A percentile compares a stretch with the other conserved stretches of the same genome.
These are phyloP conservation scores for Porogramme epimiltina DNA, from an alignment of 1,284 basidiomycete genomes.

Conservation along the genomic window DNA sequence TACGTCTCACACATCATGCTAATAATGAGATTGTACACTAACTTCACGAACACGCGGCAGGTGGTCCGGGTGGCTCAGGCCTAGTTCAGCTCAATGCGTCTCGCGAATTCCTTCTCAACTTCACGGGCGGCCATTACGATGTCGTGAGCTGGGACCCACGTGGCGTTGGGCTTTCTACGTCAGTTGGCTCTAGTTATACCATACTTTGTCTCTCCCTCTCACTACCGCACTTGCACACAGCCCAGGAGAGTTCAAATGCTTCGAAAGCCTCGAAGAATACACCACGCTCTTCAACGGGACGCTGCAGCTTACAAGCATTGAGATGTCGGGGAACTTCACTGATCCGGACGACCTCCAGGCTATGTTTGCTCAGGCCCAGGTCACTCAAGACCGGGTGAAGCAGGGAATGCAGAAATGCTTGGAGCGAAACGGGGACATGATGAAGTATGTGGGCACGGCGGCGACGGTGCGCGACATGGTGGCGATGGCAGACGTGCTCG, in stretches of 20 bases:
- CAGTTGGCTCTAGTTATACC: too few species aligned
- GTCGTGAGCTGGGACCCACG: constrained; percentile 16
- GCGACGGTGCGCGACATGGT: constrained; percentile 20
- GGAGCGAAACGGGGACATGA: background rate
- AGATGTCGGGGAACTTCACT: constrained; percentile 11
- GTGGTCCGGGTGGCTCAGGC: constrained; percentile 10
- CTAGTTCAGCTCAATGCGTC: background rate
- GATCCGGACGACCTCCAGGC: constrained; percentile 2
- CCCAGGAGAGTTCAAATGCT: constrained; percentile 13
- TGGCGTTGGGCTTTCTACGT: constrained; percentile 13
- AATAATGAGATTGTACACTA: background rate
- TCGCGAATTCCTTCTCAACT: background rate
- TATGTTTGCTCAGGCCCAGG: constrained; percentile 6
- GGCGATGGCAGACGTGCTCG: constrained; percentile 20
- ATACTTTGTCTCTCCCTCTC: background rate
- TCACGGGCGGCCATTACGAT: constrained; percentile 8
- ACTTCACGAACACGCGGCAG: background rate
- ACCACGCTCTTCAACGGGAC: constrained; percentile 9
- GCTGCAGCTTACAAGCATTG: constrained; percentile 4
- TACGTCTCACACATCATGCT: background rate
- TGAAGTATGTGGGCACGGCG: constrained; percentile 19
- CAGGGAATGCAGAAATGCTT: constrained; percentile 5
- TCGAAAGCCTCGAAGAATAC: constrained; percentile 4
- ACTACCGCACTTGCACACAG: background rate
- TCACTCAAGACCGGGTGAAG: constrained; percentile 9